Evolutionary conservation across 768 basidiomycete species (phyloP).

Genomic region (Pisolithus tinctorius): DNA sequence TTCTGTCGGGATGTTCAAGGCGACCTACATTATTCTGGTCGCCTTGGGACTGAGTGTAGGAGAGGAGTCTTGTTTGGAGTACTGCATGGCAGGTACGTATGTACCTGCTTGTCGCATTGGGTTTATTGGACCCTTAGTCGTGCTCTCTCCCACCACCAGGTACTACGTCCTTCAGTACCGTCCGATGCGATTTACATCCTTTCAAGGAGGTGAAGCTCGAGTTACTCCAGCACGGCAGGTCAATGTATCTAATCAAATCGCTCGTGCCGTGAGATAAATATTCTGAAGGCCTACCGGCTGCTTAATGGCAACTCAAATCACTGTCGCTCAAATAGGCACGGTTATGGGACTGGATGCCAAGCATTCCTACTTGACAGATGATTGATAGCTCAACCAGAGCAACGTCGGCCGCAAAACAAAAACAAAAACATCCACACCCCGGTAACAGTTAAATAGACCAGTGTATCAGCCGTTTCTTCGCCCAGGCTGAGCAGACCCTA

Average conservation of each 20-base stretch:
- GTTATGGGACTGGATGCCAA: background rate
- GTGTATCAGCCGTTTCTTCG: background rate
- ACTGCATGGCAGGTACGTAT: conserved; percentile 23
- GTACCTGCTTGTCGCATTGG: background rate
- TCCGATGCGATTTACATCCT: too few relatives aligned
- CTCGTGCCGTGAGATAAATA: too few relatives aligned
- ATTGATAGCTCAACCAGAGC: background rate
- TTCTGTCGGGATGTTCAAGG: conserved; percentile 67
- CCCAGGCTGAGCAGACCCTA: too few relatives aligned
- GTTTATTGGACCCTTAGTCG: background rate
- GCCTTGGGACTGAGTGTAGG: conserved; percentile 61
- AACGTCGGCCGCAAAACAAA: too few relatives aligned
- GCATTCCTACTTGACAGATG: background rate
- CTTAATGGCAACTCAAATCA: too few relatives aligned
- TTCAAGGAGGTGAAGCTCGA: too few relatives aligned
- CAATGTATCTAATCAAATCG: too few relatives aligned
- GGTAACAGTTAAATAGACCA: background rate
- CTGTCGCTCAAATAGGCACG: too few relatives aligned
- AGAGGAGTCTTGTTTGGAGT: conserved; percentile 59
- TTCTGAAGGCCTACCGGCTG: too few relatives aligned
- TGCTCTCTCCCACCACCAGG: background rate
- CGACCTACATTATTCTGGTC: conserved; percentile 67
- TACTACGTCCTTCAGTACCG: too few relatives aligned
- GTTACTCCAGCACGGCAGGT: too few relatives aligned
- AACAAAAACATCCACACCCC: background rate